Evolutionary conservation across 2,329 filamentous ascomycete genomes (phyloP).

Genomic region (Sordariomycetes sp.): DNA sequence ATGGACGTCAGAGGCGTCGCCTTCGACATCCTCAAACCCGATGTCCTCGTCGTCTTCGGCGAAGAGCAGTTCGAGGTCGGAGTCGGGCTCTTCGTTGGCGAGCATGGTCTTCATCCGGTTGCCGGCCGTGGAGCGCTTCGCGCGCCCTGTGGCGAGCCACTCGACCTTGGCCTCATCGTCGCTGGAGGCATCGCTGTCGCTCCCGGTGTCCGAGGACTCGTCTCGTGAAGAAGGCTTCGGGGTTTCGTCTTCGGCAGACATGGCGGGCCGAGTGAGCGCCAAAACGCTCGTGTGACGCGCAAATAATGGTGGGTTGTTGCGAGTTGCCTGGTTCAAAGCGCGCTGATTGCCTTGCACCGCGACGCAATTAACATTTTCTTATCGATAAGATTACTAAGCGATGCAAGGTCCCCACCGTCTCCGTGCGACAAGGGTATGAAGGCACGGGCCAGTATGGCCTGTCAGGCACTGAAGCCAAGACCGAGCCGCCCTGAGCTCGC

Average conservation of each 20-base stretch:
- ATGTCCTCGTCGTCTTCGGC: slow-evolving; percentile 60
- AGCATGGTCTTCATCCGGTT: slow-evolving; percentile 74
- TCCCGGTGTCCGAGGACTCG: slow-evolving; percentile 8
- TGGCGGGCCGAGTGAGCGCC: not conserved
- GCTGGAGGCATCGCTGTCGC: slow-evolving; percentile 22
- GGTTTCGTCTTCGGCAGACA: slow-evolving; percentile 2
- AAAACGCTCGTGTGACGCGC: not conserved
- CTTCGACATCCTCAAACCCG: slow-evolving; percentile 59
- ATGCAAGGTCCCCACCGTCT: slow-evolving; percentile 10
- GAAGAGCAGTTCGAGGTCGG: slow-evolving; percentile 64
- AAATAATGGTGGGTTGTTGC: not conserved
- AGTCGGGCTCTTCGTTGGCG: slow-evolving; percentile 60
- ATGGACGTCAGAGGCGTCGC: slow-evolving; percentile 62
- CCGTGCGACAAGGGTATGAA: not conserved
- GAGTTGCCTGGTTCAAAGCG: not conserved
- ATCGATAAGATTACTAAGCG: not conserved
- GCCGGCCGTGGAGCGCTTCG: slow-evolving; percentile 71
- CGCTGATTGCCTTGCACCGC: not conserved
- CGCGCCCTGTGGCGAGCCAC: slow-evolving; percentile 63
- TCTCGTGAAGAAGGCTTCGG: not conserved
- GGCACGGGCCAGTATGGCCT: not conserved
- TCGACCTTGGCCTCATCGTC: slow-evolving; percentile 33
- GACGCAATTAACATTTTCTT: not conserved
- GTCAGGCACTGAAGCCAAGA: not conserved
- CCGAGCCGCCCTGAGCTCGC: not conserved